phyloP scores from a whole-genome alignment of 78 protist genomes.

The Dictyostelium firmibasis region DNA sequence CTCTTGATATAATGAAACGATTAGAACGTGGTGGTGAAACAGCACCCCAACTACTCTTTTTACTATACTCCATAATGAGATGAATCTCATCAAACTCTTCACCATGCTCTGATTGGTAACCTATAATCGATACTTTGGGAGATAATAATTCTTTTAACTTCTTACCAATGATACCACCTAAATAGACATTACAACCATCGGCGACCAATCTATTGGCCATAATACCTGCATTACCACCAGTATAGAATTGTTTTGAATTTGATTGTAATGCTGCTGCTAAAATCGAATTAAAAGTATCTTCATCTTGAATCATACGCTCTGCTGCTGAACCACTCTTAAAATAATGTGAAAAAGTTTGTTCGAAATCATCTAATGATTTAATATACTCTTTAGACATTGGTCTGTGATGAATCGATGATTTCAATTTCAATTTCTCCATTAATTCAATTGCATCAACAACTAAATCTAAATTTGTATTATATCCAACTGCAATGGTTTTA shows the following conservation, averaged over 20 bases:
- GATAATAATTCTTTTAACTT: constrained; percentile 1
- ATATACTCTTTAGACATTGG: background rate
- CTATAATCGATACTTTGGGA: background rate
- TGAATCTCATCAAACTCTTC: constrained; percentile 58
- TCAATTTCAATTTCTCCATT: background rate
- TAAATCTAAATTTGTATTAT: constrained; percentile 77
- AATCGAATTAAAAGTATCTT: background rate
- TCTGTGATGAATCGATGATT: background rate
- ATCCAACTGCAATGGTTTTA: constrained; percentile 56
- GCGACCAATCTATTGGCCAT: constrained; percentile 56
- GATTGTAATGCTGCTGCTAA: background rate
- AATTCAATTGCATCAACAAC: constrained; percentile 72
- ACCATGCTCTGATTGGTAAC: background rate
- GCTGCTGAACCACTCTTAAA: constrained; percentile 74
- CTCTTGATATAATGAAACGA: constrained; percentile 60
- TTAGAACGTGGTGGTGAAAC: constrained; percentile 43
- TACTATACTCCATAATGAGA: constrained; percentile 58
- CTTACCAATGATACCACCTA: constrained; percentile 69
- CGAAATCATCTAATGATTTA: background rate
- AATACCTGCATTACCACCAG: constrained; percentile 83
- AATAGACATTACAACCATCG: constrained; percentile 33
- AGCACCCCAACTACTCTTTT: constrained; percentile 3
- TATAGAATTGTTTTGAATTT: constrained; percentile 12
- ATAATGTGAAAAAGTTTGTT: constrained; percentile 44
- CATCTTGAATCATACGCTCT: constrained; percentile 37